Evolutionary conservation across 352 stramenopile genomes (phyloP).

Genomic region (Phytopythium kandeliae): DNA sequence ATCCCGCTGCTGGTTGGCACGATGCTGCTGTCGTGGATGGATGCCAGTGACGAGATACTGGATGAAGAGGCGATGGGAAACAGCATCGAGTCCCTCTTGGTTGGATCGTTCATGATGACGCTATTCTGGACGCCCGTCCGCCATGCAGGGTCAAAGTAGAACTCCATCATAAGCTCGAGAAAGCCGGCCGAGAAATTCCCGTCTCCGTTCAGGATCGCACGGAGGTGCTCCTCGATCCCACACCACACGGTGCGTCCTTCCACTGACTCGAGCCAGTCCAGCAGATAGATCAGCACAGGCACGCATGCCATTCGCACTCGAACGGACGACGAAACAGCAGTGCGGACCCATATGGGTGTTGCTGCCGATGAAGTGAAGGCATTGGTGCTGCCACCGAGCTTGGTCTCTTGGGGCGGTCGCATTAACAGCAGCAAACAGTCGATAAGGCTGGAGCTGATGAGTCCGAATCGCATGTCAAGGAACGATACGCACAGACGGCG

Average conservation of each 20-base stretch:
- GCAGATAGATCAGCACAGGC: conserved; percentile 61
- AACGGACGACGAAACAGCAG: conserved; percentile 10
- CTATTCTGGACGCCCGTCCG: conserved; percentile 66
- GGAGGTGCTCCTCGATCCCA: conserved; percentile 73
- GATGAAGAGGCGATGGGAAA: conserved; percentile 50
- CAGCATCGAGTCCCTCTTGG: conserved; percentile 63
- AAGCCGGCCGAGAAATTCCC: conserved; percentile 63
- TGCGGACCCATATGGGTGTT: neutral
- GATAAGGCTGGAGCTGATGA: conserved; percentile 73
- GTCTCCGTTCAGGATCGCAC: conserved; percentile 65
- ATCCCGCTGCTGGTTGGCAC: conserved; percentile 44
- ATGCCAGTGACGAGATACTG: conserved; percentile 17
- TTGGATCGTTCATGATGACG: conserved; percentile 81
- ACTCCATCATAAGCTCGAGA: conserved; percentile 81
- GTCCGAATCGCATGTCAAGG: conserved; percentile 63
- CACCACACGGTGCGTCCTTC: conserved; percentile 82
- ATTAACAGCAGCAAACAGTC: conserved; percentile 67
- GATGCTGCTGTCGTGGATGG: conserved; percentile 42
- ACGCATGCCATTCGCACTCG: conserved; percentile 48
- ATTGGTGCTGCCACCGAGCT: neutral
- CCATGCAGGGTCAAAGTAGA: conserved; percentile 67
- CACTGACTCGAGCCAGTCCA: conserved; percentile 79
- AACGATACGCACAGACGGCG: conserved; percentile 59
- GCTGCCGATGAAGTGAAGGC: neutral
- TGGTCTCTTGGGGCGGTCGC: conserved; percentile 6